Percentiles rank a stretch among this genome's conserved stretches.
Evolutionary conservation across 2,329 filamentous ascomycete genomes (phyloP).

Genomic region (Alternaria longipes): DNA sequence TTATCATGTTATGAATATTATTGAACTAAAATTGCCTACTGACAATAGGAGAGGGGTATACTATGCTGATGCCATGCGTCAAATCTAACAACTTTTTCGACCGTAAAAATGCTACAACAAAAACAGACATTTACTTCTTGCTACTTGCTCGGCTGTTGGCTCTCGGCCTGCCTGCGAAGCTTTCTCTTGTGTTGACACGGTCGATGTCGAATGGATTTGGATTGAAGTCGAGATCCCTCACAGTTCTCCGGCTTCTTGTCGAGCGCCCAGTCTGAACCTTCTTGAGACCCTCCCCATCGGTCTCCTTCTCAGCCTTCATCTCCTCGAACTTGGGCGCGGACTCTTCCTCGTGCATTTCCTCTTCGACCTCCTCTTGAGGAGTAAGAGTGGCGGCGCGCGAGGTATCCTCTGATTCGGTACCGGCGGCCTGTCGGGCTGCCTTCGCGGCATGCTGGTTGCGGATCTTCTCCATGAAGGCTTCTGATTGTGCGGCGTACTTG

Average conservation of each 20-base stretch:
- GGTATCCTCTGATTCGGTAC: constrained; percentile 28
- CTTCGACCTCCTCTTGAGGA: constrained; percentile 41
- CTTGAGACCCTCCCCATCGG: constrained; percentile 34
- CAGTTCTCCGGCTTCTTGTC: constrained; percentile 33
- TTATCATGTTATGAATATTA: constrained; percentile 10
- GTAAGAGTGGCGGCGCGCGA: constrained; percentile 37
- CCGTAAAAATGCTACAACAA: constrained; percentile 8
- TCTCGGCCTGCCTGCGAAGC: constrained; percentile 47
- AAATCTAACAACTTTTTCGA: constrained; percentile 13
- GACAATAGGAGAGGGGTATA: constrained; percentile 32
- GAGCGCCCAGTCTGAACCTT: constrained; percentile 44
- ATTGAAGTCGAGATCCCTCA: constrained; percentile 45
- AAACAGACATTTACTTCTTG: constrained; percentile 13
- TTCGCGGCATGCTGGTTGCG: constrained; percentile 44
- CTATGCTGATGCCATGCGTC: constrained; percentile 27
- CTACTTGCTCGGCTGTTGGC: constrained; percentile 31
- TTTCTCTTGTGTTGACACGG: constrained; percentile 58
- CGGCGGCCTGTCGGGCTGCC: constrained; percentile 19
- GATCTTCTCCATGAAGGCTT: constrained; percentile 64
- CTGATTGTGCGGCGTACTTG: constrained; percentile 74
- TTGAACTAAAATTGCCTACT: constrained; percentile 10
- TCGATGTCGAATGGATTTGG: constrained; percentile 62
- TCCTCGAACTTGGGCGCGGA: constrained; percentile 46
- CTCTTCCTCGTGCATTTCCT: constrained; percentile 37
- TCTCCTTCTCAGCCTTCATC: constrained; percentile 52